Evolutionary conservation across 108 stramenopile species (phyloP), one percentile per base, ranked within the genome.

Genomic region (Discostella pseudostelligera): DNA sequence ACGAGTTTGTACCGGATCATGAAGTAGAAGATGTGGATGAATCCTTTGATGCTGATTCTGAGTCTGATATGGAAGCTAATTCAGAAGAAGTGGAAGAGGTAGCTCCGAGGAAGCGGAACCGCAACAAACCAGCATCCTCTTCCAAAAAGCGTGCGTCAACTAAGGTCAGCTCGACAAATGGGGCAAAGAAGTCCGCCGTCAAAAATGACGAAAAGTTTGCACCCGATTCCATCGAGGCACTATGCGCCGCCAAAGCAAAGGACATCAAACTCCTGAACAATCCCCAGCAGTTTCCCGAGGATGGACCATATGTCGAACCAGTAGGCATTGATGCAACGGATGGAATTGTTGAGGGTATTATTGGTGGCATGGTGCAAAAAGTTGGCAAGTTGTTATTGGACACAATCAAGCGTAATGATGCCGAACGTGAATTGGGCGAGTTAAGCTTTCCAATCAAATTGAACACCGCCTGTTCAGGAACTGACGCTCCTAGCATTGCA

Each of bases 401-500:
- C 1, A 48, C 67, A 4, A 28, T 51, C 20, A 28, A 37, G 49
- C 25, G 47, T 16, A 72, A 71, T 6, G 67, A 51, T 28, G 28
- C 39, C 14, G 39, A 58, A 8, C 14, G 72, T 10, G 37, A 25
- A 1, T 11, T 70, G 28, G 81, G 79, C 7, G 61, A 59, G 14
- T 36, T 63, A 17, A 39, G 26, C 16, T 42, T 50, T 40, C 80
- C 82, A 2, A 40, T 86, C 20, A 70, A 76, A 20, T 56, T 88
- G 43, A 63, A 59, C 14, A 89, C 88, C 7, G 88, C 88, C 0
- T 89, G 88, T 54, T 69, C 66, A 20, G 88, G 88, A 3, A 89
- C 88, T 0, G 88, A 89, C 69, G 88, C 88, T 17, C 88, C 88
- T 1, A 70, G 85, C 20, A 63, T 89, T 16, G 85, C 88, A 4